Evolutionary conservation across 164 flowering plant genomes (phyloP).

Genomic region (Umbilicus rupestris): DNA sequence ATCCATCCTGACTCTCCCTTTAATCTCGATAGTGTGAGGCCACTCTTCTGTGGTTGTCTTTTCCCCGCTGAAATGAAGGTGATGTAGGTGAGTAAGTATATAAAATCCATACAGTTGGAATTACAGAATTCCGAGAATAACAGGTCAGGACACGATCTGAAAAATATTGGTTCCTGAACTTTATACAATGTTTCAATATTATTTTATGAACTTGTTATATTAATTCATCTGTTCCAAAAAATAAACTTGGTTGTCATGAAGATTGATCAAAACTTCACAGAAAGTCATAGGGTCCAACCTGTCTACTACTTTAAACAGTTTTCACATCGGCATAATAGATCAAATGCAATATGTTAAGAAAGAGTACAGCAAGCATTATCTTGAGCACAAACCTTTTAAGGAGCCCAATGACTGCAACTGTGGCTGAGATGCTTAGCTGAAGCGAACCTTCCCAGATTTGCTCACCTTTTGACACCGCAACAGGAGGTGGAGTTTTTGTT

Average conservation of each 20-base stretch:
- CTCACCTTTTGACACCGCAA: constrained; percentile 17
- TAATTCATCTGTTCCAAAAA: too few species aligned
- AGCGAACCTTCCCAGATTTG: constrained; percentile 76
- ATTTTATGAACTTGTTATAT: too few species aligned
- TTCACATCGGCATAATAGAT: background rate
- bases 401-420: constrained; percentile 35
- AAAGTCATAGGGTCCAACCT: too few species aligned
- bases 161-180: too few species aligned
- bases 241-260: too few species aligned
- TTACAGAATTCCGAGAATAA: too few species aligned
- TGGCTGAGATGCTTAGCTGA: constrained; percentile 52
- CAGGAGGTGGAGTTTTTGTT: background rate
- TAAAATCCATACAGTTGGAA: too few species aligned
- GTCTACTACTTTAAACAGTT: background rate
- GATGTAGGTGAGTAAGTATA: background rate
- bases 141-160: too few species aligned
- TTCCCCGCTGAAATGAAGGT: constrained; percentile 64
- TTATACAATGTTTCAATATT: too few species aligned
- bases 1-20: constrained; percentile 88
- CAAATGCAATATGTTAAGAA: background rate
- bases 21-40: constrained; percentile 71
- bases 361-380: background rate
- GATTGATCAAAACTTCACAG: too few species aligned
- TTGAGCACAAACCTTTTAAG: constrained; percentile 50
- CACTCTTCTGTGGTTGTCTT: constrained; percentile 64